Evolutionary conservation across 2,329 filamentous ascomycete species (phyloP).

Genomic region (Penicillium polonicum): DNA sequence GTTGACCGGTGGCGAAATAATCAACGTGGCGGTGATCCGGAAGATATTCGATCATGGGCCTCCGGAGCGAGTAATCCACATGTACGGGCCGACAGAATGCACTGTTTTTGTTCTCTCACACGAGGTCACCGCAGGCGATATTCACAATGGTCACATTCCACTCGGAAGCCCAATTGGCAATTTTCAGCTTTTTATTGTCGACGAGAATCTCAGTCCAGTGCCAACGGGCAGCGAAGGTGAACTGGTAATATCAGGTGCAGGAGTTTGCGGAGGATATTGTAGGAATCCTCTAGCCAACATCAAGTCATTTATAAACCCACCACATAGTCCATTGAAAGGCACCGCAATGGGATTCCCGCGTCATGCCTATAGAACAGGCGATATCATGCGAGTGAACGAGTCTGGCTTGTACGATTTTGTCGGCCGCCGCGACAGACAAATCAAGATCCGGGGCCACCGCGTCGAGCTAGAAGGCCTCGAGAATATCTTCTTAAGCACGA

Average conservation of each 20-base stretch:
- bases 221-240: neutral
- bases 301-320: neutral
- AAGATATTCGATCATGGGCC: neutral
- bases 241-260: neutral
- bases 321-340: neutral
- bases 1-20: neutral
- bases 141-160: neutral
- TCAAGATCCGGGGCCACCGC: neutral
- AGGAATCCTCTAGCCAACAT: neutral
- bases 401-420: neutral
- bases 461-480: neutral
- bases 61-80: neutral
- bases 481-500: neutral
- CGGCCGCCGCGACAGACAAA: neutral
- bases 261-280: neutral
- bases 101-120: neutral
- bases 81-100: neutral
- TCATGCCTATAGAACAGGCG: neutral
- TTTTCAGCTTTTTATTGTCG: neutral
- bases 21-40: neutral
- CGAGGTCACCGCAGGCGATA: neutral
- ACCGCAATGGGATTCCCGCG: neutral
- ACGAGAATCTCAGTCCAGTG: neutral
- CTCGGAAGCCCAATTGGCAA: neutral
- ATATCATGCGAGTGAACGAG: neutral